phyloP scores from a whole-genome alignment of 2,329 filamentous ascomycete genomes.

The Helotiales sp. region DNA sequence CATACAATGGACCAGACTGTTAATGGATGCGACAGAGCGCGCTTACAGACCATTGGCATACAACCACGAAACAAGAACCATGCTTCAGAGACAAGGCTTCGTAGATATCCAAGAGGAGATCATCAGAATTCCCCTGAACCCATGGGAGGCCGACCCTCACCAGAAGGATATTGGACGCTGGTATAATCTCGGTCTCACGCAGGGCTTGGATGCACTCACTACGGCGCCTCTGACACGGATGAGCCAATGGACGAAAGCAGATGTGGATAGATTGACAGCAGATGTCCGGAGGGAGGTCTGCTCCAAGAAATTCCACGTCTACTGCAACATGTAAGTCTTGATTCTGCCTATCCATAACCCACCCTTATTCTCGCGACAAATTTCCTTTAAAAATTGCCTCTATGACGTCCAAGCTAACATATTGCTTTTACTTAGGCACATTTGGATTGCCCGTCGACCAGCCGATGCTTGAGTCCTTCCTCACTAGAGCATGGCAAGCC shows the following conservation, averaged over 20 bases:
- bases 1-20: constrained; percentile 69
- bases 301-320: constrained; percentile 70
- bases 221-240: constrained; percentile 74
- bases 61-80: constrained; percentile 61
- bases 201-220: constrained; percentile 75
- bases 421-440: constrained; percentile 35
- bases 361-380: constrained; percentile 3
- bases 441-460: constrained; percentile 41
- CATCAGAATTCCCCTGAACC: constrained; percentile 73
- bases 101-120: constrained; percentile 75
- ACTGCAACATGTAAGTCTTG: constrained; percentile 74
- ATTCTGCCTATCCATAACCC: constrained; percentile 8
- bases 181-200: constrained; percentile 80
- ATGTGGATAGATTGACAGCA: constrained; percentile 66
- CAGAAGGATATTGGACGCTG: constrained; percentile 75
- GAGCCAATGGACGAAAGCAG: constrained; percentile 61
- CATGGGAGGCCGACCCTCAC: constrained; percentile 69
- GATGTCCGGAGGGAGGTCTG: constrained; percentile 72
- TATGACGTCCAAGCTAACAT: constrained; percentile 17
- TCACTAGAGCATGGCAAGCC: constrained; percentile 14
- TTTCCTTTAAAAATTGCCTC: constrained; percentile 8
- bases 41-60: constrained; percentile 69
- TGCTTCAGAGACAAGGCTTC: constrained; percentile 75
- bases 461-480: constrained; percentile 20
- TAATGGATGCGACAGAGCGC: constrained; percentile 70